Conservation (phyloP, 345 rosid species). For the Acer negundo region DNA sequence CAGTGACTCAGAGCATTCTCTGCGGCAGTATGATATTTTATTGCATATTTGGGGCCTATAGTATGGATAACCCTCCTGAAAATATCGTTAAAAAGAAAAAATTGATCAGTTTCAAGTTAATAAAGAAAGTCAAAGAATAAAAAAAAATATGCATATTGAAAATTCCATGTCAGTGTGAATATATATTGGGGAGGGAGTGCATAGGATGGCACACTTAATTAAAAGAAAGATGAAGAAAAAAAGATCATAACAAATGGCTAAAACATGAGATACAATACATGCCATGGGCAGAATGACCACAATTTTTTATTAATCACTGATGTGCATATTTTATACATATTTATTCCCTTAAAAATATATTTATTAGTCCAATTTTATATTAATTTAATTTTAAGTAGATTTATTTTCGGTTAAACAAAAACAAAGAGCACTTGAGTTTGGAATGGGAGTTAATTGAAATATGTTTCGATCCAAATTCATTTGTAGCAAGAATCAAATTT, state of each 20-base stretch:
- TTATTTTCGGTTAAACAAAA: too few relatives aligned
- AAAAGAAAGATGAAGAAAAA: not conserved
- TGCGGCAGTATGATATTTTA: constrained; percentile 96
- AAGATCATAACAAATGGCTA: not conserved
- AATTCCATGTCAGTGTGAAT: not conserved
- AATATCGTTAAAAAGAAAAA: constrained; percentile 16
- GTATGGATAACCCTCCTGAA: constrained; percentile 87
- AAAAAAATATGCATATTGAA: not conserved
- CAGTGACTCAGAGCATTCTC: constrained; percentile 99
- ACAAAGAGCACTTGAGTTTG: too few relatives aligned
- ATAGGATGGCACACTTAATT: not conserved
- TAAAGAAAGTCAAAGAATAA: not conserved
- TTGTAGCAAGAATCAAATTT: too few relatives aligned
- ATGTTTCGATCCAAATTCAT: too few relatives aligned
- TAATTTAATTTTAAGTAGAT: too few relatives aligned
- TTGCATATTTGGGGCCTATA: constrained; percentile 97
- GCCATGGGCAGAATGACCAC: not conserved
- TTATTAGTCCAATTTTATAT: too few relatives aligned
- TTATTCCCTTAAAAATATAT: too few relatives aligned
- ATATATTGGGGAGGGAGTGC: not conserved
- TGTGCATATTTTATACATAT: too few relatives aligned
- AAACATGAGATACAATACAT: not conserved
- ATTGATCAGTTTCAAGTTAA: constrained; percentile 3
- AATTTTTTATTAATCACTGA: not conserved
- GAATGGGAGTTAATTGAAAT: too few relatives aligned